Conservation (phyloP, 257 asterid genomes). For the Solanum appendiculatum region DNA sequence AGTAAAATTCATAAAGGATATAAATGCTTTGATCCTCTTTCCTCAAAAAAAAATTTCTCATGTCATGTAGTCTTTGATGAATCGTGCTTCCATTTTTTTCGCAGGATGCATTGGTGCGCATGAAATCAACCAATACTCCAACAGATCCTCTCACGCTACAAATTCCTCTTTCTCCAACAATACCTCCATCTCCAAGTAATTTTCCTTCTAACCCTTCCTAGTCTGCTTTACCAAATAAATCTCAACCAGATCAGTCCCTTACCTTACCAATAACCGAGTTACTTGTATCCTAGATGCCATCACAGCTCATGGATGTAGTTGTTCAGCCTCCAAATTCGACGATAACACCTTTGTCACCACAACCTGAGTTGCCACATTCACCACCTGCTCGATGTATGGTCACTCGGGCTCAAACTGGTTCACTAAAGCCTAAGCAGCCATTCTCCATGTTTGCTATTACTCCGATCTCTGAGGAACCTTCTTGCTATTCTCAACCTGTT, state of each 20-base stretch:
- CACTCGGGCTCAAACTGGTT: neutral
- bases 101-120: no score
- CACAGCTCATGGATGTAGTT: neutral
- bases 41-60: no score
- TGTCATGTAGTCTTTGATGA: no score
- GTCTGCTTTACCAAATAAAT: neutral
- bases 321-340: no score
- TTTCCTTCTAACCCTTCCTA: neutral
- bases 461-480: neutral
- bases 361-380: neutral
- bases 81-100: no score
- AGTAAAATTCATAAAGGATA: no score
- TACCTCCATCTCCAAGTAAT: neutral
- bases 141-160: no score
- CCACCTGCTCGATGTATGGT: neutral
- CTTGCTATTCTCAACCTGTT: neutral
- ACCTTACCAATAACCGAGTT: neutral
- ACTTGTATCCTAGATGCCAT: neutral
- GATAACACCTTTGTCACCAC: neutral
- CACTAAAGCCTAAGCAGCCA: neutral
- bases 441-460: neutral
- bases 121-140: no score
- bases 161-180: no score
- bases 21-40: no score
- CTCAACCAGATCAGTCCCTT: neutral